A percentile compares a stretch with the other conserved stretches of the same genome.
Evolutionary conservation across 2,329 filamentous ascomycete genomes (phyloP).

Genomic region (Botrytis cinerea): DNA sequence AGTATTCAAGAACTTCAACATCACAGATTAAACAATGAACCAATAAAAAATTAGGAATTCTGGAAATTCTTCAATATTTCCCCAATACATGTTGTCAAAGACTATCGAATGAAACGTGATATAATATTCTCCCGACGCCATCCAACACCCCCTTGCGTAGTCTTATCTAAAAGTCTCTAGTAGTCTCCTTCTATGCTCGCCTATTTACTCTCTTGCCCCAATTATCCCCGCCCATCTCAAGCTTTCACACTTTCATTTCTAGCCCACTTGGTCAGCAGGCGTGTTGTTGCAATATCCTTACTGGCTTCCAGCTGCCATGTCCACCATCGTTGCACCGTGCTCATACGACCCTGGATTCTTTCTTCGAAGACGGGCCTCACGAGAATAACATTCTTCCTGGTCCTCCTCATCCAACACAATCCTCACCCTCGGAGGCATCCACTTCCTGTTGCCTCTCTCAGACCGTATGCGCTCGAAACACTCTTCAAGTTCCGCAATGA

Average conservation of each 20-base stretch:
- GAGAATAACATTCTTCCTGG: not conserved
- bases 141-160: not conserved
- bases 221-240: not conserved
- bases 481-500: not conserved
- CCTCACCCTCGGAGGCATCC: not conserved
- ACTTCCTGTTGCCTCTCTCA: not conserved
- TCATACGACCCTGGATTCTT: not conserved
- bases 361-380: not conserved
- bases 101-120: not conserved
- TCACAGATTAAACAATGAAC: accelerated
- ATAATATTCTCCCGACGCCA: not conserved
- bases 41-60: not conserved
- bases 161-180: not conserved
- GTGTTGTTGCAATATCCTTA: not conserved
- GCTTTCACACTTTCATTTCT: not conserved
- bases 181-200: not conserved
- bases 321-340: not conserved
- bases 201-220: not conserved
- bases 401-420: conserved; percentile 6
- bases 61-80: not conserved
- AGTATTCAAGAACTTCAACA: not conserved
- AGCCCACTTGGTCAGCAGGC: too few species aligned
- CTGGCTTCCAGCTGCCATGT: not conserved
- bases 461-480: not conserved
- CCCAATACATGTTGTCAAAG: not conserved